Base-by-base conservation (phyloP, 2,329 filamentous ascomycete genomes). In the Penicillium sp. region DNA sequence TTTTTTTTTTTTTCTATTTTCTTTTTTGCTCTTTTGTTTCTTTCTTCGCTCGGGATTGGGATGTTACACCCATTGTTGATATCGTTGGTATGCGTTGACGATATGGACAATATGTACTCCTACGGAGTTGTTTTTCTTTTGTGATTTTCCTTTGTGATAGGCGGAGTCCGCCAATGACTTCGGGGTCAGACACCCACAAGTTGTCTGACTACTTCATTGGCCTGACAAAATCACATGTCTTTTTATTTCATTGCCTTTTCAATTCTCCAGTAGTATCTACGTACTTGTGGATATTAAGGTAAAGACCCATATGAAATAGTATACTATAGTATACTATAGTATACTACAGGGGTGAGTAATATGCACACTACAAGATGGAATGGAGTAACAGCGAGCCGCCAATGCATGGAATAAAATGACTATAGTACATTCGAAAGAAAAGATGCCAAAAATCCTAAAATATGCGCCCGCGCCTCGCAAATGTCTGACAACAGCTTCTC, bases 381-480 rank as follows among this genome's bases (percentile, higher is more conserved):
- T 16, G 26, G 33, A 40, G 28, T 44, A 26, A 48, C 36, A 61
- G 60, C 55, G 57, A 62, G 61, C 56, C 49, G 52, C 54, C 57
- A 61, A 58, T 60, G 54, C 52, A 58, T 64, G 60, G 49, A 62
- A 60, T 55, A 58, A 55, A 55, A 61, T 63, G 61, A 61, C 56
- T 66, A 65, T 66, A 59, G 63, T 65, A 66, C 63, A 65, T 60
- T 59, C 48, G 62, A 55, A 64, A 64, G 45, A 56, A 62, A 59
- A 63, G 60, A 60, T 60, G 64, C 61, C 61, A 58, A 57, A 59
- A 59, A 63, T 61, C 66, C 62, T 60, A 44, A 57, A 67, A 60
- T 59, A 63, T 72, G 65, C 69, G 69, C 69, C 65, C 66, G 66
- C 67, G 66, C 69, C 64, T 66, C 61, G 59, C 62, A 63, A 63